These are phyloP conservation scores for Prunus mongolica DNA, from an alignment of 306 rosid genomes.

Conservation along the genomic window DNA sequence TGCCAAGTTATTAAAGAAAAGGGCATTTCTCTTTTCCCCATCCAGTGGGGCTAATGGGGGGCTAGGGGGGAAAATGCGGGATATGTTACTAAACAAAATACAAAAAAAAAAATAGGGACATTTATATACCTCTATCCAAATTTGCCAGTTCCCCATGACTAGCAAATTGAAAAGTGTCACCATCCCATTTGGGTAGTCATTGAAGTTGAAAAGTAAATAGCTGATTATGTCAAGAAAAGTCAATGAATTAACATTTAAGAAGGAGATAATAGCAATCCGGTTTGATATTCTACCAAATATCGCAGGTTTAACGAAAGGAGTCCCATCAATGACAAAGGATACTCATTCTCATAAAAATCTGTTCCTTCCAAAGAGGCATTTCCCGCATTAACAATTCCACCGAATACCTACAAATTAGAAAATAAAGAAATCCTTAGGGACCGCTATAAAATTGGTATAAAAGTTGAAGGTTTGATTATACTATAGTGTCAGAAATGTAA, in stretches of 20 bases:
- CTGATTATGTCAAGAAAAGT: slow-evolving; percentile 71
- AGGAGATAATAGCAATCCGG: neutral
- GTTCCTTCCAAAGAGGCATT: slow-evolving; percentile 63
- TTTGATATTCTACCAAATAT: neutral
- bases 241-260: slow-evolving; percentile 12
- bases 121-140: slow-evolving; percentile 70
- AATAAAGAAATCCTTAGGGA: slow-evolving; percentile 14
- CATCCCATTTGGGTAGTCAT: slow-evolving; percentile 96
- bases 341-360: slow-evolving; percentile 72
- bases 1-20: neutral
- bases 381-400: slow-evolving; percentile 88
- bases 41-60: neutral
- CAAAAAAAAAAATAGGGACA: slow-evolving; percentile 5
- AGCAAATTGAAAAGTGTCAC: slow-evolving; percentile 96
- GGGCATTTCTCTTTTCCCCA: neutral
- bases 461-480: slow-evolving; percentile 2
- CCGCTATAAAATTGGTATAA: slow-evolving; percentile 4
- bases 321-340: slow-evolving; percentile 50
- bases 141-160: slow-evolving; percentile 79
- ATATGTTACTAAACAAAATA: neutral
- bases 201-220: slow-evolving; percentile 86
- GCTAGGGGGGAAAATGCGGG: neutral
- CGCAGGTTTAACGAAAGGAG: neutral
- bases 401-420: slow-evolving; percentile 55
- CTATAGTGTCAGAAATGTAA: neutral